A percentile compares a stretch with the other conserved stretches of the same genome.
These are phyloP conservation scores for Cymbopogon citratus DNA, from an alignment of 176 grass and related monocot genomes.

Conservation along the genomic window DNA sequence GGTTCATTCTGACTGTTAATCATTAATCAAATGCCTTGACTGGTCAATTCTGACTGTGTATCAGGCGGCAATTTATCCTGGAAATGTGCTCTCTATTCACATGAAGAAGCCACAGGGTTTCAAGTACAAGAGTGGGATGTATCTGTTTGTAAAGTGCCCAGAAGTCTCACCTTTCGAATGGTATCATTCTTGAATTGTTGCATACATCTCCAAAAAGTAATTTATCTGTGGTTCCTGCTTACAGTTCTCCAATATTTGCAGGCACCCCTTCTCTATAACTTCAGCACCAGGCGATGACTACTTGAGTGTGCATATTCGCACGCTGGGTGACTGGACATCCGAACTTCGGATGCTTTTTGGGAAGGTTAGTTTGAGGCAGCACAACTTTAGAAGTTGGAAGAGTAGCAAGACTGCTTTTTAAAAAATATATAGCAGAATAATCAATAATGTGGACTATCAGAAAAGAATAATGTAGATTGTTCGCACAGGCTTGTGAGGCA, in stretches of 20 bases:
- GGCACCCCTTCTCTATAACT: conserved; percentile 99
- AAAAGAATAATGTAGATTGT: conserved; percentile 16
- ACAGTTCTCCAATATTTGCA: conserved; percentile 29
- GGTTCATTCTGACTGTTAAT: neutral
- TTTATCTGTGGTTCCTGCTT: conserved; percentile 8
- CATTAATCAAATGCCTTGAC: neutral
- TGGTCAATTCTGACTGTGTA: neutral
- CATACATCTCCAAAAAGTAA: neutral
- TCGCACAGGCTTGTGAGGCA: conserved; percentile 58
- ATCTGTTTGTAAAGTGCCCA: conserved; percentile 94
- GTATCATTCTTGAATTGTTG: conserved; percentile 30
- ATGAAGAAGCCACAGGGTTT: conserved; percentile 89
- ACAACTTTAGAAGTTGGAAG: neutral
- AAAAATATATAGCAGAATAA: neutral
- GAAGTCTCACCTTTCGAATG: conserved; percentile 97
- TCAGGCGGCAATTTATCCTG: conserved; percentile 97
- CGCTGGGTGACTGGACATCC: conserved; percentile 90
- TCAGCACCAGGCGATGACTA: conserved; percentile 80
- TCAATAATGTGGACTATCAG: neutral
- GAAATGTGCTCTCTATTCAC: conserved; percentile 91
- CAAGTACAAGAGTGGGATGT: conserved; percentile 99
- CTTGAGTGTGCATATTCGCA: conserved; percentile 93
- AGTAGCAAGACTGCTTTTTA: neutral
- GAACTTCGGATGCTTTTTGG: conserved; percentile 84
- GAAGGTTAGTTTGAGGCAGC: conserved; percentile 59